Evolutionary conservation across 108 stramenopile species (phyloP), one percentile per base, ranked within the genome.

Genomic region (Conticribra guillardii): DNA sequence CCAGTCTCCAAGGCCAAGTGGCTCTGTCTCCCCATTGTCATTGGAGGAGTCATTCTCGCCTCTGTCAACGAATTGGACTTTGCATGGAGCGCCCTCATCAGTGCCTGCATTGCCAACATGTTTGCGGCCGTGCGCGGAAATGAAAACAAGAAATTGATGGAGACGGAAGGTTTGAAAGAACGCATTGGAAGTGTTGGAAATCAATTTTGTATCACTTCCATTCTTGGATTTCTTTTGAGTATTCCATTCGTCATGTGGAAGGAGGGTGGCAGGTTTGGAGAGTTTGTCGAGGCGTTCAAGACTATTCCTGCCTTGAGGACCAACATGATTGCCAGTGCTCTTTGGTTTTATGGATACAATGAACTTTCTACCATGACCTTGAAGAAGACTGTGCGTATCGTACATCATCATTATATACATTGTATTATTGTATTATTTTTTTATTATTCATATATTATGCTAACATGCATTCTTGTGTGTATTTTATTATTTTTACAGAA

Each of bases 311-410:
- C 71, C 47, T 69, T 85, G 47, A 69, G 55, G 56, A 47, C 63
- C 51, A 82, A 85, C 54, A 30, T 83, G 45, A 68, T 85, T 62
- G 79, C 79, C 17, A 79, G 71, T 58, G 87, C 83, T 26, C 75
- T 87, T 47, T 81, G 61, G 65, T 87, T 87, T 63, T 87, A 87
- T 67, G 82, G 81, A 44, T 87, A 87, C 82, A 87, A 87, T 56
- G 84, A 87, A 62, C 68, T 87, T 48, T 76, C 87, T 14, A 84
- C 84, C 33, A 80, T 85, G 82, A 84, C 86, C 33, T 64, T 87
- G 52, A 84, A 82, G 62, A 87, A 87, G 82, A 84, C 82, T 46
- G 77, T 69, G 23, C 56, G 55, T 48, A 69, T 24, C 26, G 37
- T 23, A 22, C 16, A 28, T 55, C 1, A 18, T 1, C 17, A 1